Base-by-base conservation (phyloP, 306 rosid species). In the Betula pendula region DNA sequence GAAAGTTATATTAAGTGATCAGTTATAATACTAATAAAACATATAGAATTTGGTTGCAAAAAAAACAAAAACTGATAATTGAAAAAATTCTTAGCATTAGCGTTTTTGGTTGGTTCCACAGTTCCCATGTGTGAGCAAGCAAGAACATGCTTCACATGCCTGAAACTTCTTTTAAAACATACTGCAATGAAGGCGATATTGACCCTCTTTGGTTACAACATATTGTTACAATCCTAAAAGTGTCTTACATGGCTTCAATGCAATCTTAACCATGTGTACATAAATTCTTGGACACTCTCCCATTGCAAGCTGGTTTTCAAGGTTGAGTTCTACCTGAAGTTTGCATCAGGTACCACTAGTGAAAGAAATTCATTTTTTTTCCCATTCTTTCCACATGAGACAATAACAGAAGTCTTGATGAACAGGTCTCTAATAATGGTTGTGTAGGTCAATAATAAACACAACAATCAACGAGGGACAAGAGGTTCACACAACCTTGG, bases 1-100 rank as follows among this genome's bases (percentile, higher is more conserved):
- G 45, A 15, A 82, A 31, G 66, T 50, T 70, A 81, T 11, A 38
- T 38, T 9, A 66, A 19, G 16, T 66, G 15, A 8, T 35, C 20
- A 66, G 7, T n/a, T 66, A 35, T 24, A 66, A 31, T 66, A 2
- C 20, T 38, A 20, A 19, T 66, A 14, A 3, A 65, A 38, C 13
- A 38, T 35, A 38, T 45, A 8, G 16, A 31, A 31, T 14, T 63
- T 33, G 22, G 33, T 59, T 59, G 14, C 17, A 2, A 27, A 19
- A 33, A 59, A 59, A 59, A 12, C 4, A 31, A 63, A 31, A 63
- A 17, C 10, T n/a, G 33, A 3, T 9, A 63, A 62, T 38, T 38
- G 42, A 38, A 38, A 38, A 63, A 52, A 19, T 24, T 11, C 31
- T 24, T 56, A 24, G 17, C 3, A 24, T 56, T 16, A 11, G 63